Base-by-base conservation (phyloP, 2,329 filamentous ascomycete species). In the Pyricularia sp. region DNA sequence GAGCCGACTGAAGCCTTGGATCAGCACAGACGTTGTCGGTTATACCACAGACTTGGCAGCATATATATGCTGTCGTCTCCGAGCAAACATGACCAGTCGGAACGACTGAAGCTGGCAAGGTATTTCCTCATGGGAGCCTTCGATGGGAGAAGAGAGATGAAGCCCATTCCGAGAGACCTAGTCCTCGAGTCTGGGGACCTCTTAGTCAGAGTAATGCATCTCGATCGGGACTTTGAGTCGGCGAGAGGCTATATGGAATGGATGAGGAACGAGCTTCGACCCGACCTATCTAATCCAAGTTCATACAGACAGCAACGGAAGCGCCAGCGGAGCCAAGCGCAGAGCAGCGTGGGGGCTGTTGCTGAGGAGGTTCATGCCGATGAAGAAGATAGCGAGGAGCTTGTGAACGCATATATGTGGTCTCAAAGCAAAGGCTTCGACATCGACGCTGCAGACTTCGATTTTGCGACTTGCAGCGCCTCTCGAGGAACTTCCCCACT, bases 141-240 rank as follows among this genome's bases (percentile, higher is more conserved):
- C 63, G 28, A 69, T 10, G 68, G 63, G 11, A 63, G 68, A 10
- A 31, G n/a, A 64, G 31, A 66, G 17, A 69, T 69, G 23, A 2
- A 25, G n/a, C 68, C 68, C 36, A 30, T 65, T n/a, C 68, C 68
- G 10, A 7, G 50, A 25, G 63, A 69, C 28, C 68, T 69, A 17
- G 68, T 66, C 25, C n/a, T 59, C 14, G 68, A 69, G 36, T 66
- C 68, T 23, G 63, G 36, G 10, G 77, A 79, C 1, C 79, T 80
- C 30, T 80, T 89, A 26, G 79, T 84, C 5, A 75, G 81, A n/a
- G 86, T 88, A 17, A 78, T 95, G 68, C 85, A 85, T 58, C 82
- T 85, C 1, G 86, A 91, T 4, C 63, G 66, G 33, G 63, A 59
- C 14, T 69, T 69, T 26, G 68, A 69, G 23, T 63, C 63, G 11